Evolutionary conservation across 805 yeast genomes (phyloP).

Genomic region (Yamadazyma takamatsuzukensis): DNA sequence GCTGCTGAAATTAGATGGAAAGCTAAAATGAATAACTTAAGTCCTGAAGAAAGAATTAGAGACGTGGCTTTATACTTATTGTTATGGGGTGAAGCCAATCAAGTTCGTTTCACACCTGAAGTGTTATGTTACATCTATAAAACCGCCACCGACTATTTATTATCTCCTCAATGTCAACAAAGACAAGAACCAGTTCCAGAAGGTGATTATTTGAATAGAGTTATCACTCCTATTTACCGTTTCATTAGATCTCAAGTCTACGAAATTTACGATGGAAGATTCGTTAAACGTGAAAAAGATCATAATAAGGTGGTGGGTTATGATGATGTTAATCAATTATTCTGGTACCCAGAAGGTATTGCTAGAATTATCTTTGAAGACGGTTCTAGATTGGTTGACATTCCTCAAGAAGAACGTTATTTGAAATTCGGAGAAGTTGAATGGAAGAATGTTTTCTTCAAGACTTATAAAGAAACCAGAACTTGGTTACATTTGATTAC

Average conservation of each 20-base stretch:
- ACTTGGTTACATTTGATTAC: constrained; percentile 96
- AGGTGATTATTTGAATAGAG: constrained; percentile 87
- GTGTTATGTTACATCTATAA: constrained; percentile 91
- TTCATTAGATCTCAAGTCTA: constrained; percentile 78
- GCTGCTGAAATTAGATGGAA: constrained; percentile 89
- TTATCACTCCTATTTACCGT: constrained; percentile 85
- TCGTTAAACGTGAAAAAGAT: constrained; percentile 79
- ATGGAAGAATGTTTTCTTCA: constrained; percentile 90
- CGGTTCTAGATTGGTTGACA: constrained; percentile 85
- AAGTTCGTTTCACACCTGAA: constrained; percentile 90
- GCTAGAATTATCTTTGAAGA: constrained; percentile 88
- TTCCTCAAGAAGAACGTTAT: constrained; percentile 88
- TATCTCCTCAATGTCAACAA: constrained; percentile 88
- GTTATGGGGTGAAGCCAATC: constrained; percentile 90
- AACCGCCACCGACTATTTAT: constrained; percentile 86
- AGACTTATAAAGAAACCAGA: constrained; percentile 92
- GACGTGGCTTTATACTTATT: constrained; percentile 72
- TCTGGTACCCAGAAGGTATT: constrained; percentile 99
- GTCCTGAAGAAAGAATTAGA: constrained; percentile 78
- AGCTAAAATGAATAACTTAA: constrained; percentile 66
- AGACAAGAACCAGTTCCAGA: constrained; percentile 79
- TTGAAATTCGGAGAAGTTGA: constrained; percentile 85
- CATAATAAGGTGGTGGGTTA: constrained; percentile 83
- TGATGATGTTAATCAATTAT: constrained; percentile 97
- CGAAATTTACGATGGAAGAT: constrained; percentile 77